Evolutionary conservation across 2,329 filamentous ascomycete genomes (phyloP).

Genomic region (Fusarium sp.): DNA sequence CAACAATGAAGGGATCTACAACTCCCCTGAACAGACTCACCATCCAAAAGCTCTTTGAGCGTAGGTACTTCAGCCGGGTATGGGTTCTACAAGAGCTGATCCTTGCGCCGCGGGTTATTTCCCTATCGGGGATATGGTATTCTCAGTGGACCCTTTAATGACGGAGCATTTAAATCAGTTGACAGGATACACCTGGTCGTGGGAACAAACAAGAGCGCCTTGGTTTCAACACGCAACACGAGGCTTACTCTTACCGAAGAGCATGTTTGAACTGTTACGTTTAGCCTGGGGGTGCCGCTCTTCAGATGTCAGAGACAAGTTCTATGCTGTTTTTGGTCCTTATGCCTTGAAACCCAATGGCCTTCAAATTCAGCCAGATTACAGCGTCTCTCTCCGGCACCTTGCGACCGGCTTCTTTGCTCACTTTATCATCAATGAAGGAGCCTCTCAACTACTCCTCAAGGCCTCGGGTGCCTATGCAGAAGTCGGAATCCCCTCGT

Average conservation of each 20-base stretch:
- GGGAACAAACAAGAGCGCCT: background rate
- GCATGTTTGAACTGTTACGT: background rate
- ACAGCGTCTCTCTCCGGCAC: background rate
- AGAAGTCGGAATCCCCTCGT: background rate
- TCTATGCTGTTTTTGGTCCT: background rate
- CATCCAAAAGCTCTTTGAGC: background rate
- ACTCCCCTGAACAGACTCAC: background rate
- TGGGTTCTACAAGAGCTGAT: background rate
- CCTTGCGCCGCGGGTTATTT: background rate
- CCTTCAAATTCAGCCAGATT: background rate
- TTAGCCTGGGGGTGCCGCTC: background rate
- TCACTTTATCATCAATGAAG: background rate
- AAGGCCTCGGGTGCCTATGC: background rate
- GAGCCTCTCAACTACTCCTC: background rate
- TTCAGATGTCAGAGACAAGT: background rate
- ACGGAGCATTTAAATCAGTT: no score
- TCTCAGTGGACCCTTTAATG: background rate
- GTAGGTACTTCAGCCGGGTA: background rate
- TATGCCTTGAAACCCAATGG: no score
- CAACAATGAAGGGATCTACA: background rate
- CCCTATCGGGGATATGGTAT: background rate
- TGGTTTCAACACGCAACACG: background rate
- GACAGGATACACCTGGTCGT: background rate
- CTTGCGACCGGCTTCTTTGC: background rate
- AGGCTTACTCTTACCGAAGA: background rate